Percentiles rank a stretch among this genome's conserved stretches.
These are phyloP conservation scores for Priceomyces medius DNA, from an alignment of 805 yeast genomes.

Conservation along the genomic window DNA sequence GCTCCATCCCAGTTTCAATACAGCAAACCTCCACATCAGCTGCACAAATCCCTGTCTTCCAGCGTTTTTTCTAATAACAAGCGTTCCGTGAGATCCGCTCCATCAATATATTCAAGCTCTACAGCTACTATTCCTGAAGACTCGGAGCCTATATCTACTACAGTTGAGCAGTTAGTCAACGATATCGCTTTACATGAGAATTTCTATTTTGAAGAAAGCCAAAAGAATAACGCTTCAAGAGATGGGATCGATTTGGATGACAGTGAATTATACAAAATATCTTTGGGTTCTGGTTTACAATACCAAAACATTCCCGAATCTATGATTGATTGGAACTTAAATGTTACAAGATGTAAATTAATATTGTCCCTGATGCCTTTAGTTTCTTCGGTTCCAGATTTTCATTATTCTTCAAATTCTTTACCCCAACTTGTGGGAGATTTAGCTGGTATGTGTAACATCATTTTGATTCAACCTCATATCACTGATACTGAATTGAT, in stretches of 20 bases:
- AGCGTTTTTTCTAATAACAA: slow-evolving; percentile 36
- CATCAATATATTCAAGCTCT: slow-evolving; percentile 39
- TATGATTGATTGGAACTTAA: slow-evolving; percentile 52
- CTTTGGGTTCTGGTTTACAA: slow-evolving; percentile 38
- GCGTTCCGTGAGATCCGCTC: slow-evolving; percentile 43
- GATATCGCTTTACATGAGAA: slow-evolving; percentile 40
- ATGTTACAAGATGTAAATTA: slow-evolving; percentile 48
- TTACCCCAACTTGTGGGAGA: slow-evolving; percentile 44
- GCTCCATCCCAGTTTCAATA: slow-evolving; percentile 36
- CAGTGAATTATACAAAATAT: slow-evolving; percentile 31
- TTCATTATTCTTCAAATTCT: slow-evolving; percentile 29
- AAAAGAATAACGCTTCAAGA: slow-evolving; percentile 7
- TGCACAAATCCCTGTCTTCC: slow-evolving; percentile 36
- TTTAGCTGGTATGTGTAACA: slow-evolving; percentile 39
- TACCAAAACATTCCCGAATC: slow-evolving; percentile 41
- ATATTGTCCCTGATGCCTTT: slow-evolving; percentile 40
- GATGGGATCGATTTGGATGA: slow-evolving; percentile 16
- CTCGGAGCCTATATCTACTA: slow-evolving; percentile 39
- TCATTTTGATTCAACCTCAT: slow-evolving; percentile 38
- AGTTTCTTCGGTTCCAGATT: slow-evolving; percentile 37
- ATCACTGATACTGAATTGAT: slow-evolving; percentile 44
- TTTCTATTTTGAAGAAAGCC: slow-evolving; percentile 18
- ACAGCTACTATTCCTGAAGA: slow-evolving; percentile 48
- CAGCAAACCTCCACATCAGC: slow-evolving; percentile 15
- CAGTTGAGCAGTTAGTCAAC: slow-evolving; percentile 44